phyloP scores from a whole-genome alignment of 345 rosid genomes.

The Pugionium dolabratum region DNA sequence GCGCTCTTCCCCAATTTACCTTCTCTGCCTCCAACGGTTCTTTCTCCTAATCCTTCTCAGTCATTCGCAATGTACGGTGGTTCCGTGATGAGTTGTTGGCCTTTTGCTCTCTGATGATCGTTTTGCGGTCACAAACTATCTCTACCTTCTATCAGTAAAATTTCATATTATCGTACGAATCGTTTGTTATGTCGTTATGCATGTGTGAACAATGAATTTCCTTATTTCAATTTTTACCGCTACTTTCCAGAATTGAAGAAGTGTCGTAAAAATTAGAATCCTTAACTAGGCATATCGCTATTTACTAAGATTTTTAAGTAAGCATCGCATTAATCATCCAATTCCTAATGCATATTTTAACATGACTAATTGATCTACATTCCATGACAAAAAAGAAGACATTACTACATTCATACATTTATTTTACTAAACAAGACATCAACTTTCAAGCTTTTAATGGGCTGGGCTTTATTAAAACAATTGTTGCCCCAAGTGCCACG shows the following conservation, averaged over 20 bases:
- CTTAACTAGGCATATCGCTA: too few relatives aligned
- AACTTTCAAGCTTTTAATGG: slow-evolving; percentile 2
- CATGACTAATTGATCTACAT: too few relatives aligned
- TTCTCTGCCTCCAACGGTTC: slow-evolving; percentile 38
- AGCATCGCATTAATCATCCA: too few relatives aligned
- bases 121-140: slow-evolving; percentile 1
- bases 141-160: not conserved
- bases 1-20: slow-evolving; percentile 31
- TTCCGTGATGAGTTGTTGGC: slow-evolving; percentile 30
- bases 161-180: too few relatives aligned
- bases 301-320: too few relatives aligned
- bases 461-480: not conserved
- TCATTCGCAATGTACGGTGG: slow-evolving; percentile 32
- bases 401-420: too few relatives aligned
- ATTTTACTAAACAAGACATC: too few relatives aligned
- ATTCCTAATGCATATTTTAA: too few relatives aligned
- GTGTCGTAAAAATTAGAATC: too few relatives aligned
- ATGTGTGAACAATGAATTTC: not conserved
- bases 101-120: slow-evolving; percentile 37
- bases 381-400: too few relatives aligned
- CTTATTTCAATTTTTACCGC: not conserved
- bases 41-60: slow-evolving; percentile 26
- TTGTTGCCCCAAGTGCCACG: slow-evolving; percentile 6
- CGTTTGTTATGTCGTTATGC: slow-evolving; percentile 7
- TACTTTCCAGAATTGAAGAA: too few relatives aligned